phyloP scores from a whole-genome alignment of 805 yeast genomes.

The Ogataea glucozyma region DNA sequence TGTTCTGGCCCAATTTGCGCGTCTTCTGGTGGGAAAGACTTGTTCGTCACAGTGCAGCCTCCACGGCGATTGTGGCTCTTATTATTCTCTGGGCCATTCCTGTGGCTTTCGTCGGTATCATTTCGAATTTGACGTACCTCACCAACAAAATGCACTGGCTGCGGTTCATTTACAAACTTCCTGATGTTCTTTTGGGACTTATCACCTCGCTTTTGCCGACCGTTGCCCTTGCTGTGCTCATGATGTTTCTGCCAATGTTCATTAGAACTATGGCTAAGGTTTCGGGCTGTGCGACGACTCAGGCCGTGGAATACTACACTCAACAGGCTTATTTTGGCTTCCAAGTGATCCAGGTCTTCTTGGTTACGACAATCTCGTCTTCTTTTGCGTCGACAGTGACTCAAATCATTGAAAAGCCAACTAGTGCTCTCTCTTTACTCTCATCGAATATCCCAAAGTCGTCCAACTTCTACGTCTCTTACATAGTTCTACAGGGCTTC shows the following conservation, averaged over 20 bases:
- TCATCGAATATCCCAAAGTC: constrained; percentile 73
- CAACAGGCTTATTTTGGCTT: constrained; percentile 70
- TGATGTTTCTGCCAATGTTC: constrained; percentile 65
- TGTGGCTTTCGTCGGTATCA: constrained; percentile 74
- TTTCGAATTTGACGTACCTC: constrained; percentile 65
- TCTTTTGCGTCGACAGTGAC: constrained; percentile 70
- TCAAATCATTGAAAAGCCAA: constrained; percentile 58
- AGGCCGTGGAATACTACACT: constrained; percentile 60
- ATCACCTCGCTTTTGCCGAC: constrained; percentile 72
- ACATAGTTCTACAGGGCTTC: constrained; percentile 68
- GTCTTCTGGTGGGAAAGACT: constrained; percentile 79
- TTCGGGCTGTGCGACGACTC: constrained; percentile 58
- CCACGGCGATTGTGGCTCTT: constrained; percentile 54
- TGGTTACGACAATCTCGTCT: constrained; percentile 69
- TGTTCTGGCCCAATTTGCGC: constrained; percentile 73
- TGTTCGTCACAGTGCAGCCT: constrained; percentile 51
- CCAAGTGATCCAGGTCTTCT: constrained; percentile 69
- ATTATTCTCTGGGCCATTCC: constrained; percentile 75
- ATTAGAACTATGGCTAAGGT: constrained; percentile 63
- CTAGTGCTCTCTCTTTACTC: constrained; percentile 55
- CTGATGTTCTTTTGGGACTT: constrained; percentile 55
- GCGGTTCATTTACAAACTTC: constrained; percentile 56
- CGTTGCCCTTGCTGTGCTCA: constrained; percentile 60
- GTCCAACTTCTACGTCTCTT: constrained; percentile 71
- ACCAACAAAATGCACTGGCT: constrained; percentile 58